These are phyloP conservation scores for grape (Vitis vinifera) DNA, from an alignment of 164 flowering plant genomes.

Conservation along the genomic window DNA sequence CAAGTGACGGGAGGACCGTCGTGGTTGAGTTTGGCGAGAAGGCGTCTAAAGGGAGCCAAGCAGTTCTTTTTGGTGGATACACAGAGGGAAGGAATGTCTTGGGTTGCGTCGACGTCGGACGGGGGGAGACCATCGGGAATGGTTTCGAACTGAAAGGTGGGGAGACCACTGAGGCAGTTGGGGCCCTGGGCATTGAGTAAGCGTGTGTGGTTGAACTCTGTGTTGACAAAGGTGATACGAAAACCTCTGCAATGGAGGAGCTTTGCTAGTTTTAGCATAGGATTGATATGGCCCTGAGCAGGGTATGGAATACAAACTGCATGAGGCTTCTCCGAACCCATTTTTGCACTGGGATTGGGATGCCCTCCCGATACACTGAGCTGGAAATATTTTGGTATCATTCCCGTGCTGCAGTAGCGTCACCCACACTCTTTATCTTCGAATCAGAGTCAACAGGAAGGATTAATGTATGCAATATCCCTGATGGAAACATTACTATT, in stretches of 20 bases:
- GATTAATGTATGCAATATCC: no score
- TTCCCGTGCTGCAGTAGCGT: no score
- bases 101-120: conserved; percentile 36
- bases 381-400: no score
- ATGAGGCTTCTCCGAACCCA: no score
- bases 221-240: conserved; percentile 6
- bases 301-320: no score
- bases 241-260: neutral
- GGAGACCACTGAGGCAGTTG: conserved; percentile 8
- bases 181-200: conserved; percentile 6
- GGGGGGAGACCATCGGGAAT: conserved; percentile 50
- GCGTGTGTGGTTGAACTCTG: conserved; percentile 25
- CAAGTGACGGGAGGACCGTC: conserved; percentile 26
- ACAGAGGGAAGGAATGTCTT: conserved; percentile 33
- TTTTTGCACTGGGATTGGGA: no score
- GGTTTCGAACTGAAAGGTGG: conserved; percentile 33
- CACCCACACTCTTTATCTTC: no score
- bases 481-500: no score
- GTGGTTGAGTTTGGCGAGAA: conserved; percentile 27
- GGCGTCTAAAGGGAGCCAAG: conserved; percentile 29
- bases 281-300: no score
- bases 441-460: no score
- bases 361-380: no score
- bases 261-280: conserved; percentile 4
- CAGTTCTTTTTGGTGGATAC: conserved; percentile 19